Base-by-base conservation (phyloP, 495 filamentous ascomycete genomes). In the Aspergillus cavernicola region DNA sequence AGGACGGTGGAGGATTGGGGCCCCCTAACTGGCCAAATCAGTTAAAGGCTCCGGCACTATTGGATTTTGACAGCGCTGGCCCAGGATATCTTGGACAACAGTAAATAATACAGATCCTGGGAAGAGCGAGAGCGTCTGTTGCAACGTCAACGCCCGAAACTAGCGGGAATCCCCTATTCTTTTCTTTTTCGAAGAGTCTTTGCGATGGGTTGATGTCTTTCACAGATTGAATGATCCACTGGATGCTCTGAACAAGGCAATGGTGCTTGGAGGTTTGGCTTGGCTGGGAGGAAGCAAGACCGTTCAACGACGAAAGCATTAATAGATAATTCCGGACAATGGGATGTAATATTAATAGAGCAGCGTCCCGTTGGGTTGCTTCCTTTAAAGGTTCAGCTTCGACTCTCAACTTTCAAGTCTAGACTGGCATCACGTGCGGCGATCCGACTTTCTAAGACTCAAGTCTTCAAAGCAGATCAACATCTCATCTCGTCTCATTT, bases 1-100 rank as follows among this genome's bases (percentile, higher is more conserved):
- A 52, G 50, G 51, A 36, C 49, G 44, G 43, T 55, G 55, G 56
- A 50, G 56, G 47, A 54, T 53, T 50, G 15, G 38, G 29, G 36
- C 20, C 44, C 33, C 41, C 38, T 38, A 36, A 38, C 32, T 52
- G 50, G 37, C 58, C 32, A 38, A 62, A 59, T 26, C 4, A 48
- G 39, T 50, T 59, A 50, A 47, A 56, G 44, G 29, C 53, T 59
- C 56, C 56, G 60, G 57, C 60, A 50, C 60, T 63, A 63, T 63
- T 63, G 60, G 47, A 55, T 47, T 56, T 43, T 63, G 60, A 59
- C 60, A 63, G 60, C 46, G 38, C 41, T 50, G 52, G 37, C 16
- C 35, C 46, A 16, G 22, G 33, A 26, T 26, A 37, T 49, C 42
- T 43, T 46, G 22, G 33, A 19, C 26, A 40, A 52, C 33, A 45